phyloP scores from a whole-genome alignment of 2,329 filamentous ascomycete species.

The Hymenoscyphus scutula region DNA sequence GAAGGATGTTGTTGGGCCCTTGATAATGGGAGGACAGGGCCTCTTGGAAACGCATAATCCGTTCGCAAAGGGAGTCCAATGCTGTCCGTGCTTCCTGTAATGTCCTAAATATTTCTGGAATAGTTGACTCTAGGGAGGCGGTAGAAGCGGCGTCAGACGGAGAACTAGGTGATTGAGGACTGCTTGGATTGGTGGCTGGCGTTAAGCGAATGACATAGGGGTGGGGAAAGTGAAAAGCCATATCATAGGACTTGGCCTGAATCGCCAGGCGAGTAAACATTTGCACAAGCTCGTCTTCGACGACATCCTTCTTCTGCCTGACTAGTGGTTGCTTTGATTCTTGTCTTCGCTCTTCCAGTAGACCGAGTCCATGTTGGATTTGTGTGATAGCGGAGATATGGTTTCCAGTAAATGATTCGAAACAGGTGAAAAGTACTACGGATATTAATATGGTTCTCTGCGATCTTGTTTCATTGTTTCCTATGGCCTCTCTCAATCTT shows the following conservation, averaged over 20 bases:
- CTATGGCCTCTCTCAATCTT: constrained; percentile 46
- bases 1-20: constrained; percentile 48
- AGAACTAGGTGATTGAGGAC: constrained; percentile 40
- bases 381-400: constrained; percentile 60
- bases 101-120: constrained; percentile 43
- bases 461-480: constrained; percentile 43
- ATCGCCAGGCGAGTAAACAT: constrained; percentile 64
- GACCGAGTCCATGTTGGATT: constrained; percentile 56
- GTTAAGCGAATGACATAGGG: constrained; percentile 57
- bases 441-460: constrained; percentile 60
- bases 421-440: constrained; percentile 64
- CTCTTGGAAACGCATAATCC: constrained; percentile 58
- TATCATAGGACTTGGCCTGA: constrained; percentile 65
- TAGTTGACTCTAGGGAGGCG: constrained; percentile 21
- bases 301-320: constrained; percentile 23
- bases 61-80: constrained; percentile 56
- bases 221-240: constrained; percentile 65
- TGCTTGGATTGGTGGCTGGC: constrained; percentile 32
- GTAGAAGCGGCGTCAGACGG: constrained; percentile 40
- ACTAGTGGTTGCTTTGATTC: constrained; percentile 41
- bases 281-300: constrained; percentile 54
- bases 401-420: constrained; percentile 65
- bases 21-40: constrained; percentile 47
- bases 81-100: constrained; percentile 54
- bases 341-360: constrained; percentile 52